Base-by-base conservation (phyloP, 2,329 filamentous ascomycete species). In the Fusarium secorum region DNA sequence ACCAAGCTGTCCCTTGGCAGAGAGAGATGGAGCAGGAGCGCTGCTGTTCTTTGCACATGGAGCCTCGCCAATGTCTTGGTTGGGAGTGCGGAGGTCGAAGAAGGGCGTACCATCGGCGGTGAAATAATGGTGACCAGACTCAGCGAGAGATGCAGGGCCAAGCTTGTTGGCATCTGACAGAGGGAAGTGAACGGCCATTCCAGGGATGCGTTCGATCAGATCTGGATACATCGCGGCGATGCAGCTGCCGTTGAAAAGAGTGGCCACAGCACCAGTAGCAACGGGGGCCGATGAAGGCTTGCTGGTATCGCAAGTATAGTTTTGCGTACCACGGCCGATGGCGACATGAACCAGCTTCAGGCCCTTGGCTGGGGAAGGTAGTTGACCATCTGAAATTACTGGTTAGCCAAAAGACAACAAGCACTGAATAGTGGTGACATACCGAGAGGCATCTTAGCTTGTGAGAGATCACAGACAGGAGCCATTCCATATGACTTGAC, bases 181-280 rank as follows among this genome's bases (percentile, higher is more conserved):
- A 76, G 89, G 84, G 77, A 92, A 91, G 77, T 89, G 85, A 60
- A 97, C 86, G 3, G 91, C 89, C 62, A 94, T 87, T 65, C 84
- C 84, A 7, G 93, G 89, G 24, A 97, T 85, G 60, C 86, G 80
- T 69, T 85, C 78, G 44, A 95, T 84, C 20, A 96, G 84, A 59
- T 89, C 86, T 1, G 93, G 90, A 75, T 90, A 90, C 72, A 88
- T 84, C 44, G 91, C 86, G 11, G 91, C 92, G 36, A 95, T 81
- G 82, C 95, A 98, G 74, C 90, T 93, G 64, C 90, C 92, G 82
- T 98, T 94, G 89, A 93, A 98, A 75, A 98, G 92, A 3, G 89
- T 90, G 59, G 95, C 95, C 0, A 93, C 78, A 58, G 95, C 95
- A 70, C 95, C 95, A 53, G 85, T 81, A 22, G 90, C 85, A 14